A percentile compares a stretch with the other conserved stretches of the same genome.
These are phyloP conservation scores for Mucuna pruriens DNA, from an alignment of 306 rosid genomes.

Conservation along the genomic window DNA sequence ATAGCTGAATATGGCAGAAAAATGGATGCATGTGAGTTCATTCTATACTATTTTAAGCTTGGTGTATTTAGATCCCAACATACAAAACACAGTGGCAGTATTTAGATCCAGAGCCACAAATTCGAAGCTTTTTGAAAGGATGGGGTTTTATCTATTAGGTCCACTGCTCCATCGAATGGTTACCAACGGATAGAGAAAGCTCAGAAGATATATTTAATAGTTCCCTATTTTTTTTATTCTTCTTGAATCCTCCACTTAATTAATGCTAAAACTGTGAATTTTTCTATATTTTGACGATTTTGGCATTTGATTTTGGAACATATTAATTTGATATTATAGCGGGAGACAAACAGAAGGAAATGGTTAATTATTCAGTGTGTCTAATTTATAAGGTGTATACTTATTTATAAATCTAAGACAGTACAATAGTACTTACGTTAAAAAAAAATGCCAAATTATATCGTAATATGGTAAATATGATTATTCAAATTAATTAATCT, in stretches of 20 bases:
- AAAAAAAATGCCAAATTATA: neutral
- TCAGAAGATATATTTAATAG: neutral
- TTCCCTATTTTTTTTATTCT: neutral
- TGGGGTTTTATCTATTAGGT: constrained; percentile 60
- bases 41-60: neutral
- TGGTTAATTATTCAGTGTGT: no score
- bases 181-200: constrained; percentile 21
- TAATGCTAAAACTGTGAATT: neutral
- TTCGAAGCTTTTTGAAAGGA: constrained; percentile 47
- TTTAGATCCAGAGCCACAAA: constrained; percentile 44
- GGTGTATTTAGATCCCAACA: neutral
- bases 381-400: no score
- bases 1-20: neutral
- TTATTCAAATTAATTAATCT: neutral
- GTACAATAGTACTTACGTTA: no score
- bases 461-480: neutral
- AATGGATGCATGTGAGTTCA: neutral
- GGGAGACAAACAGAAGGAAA: no score
- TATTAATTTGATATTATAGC: no score
- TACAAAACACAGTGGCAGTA: neutral
- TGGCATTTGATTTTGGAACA: no score
- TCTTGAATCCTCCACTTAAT: neutral
- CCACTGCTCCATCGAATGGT: constrained; percentile 44
- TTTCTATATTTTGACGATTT: neutral
- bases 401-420: no score